Conservation (phyloP, 1,284 basidiomycete genomes). For the Cryptococcus floricola region DNA sequence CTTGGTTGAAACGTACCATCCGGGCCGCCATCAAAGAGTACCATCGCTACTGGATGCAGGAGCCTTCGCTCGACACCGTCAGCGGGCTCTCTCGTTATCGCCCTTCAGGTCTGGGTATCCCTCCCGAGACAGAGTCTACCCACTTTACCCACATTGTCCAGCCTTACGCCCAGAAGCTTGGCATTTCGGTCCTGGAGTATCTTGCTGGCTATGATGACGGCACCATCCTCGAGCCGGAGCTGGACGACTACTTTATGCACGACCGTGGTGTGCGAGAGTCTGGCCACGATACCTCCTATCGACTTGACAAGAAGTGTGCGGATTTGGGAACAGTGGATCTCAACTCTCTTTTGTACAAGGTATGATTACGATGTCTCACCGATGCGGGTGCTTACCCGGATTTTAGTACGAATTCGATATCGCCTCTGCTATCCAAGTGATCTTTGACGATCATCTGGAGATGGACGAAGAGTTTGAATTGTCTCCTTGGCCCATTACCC, state of each 20-base stretch:
- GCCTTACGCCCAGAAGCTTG: constrained; percentile 87
- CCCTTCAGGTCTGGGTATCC: constrained; percentile 91
- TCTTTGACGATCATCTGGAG: constrained; percentile 86
- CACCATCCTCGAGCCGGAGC: constrained; percentile 73
- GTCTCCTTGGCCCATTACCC: constrained; percentile 83
- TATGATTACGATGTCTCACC: constrained; percentile 10
- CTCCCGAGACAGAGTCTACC: constrained; percentile 95
- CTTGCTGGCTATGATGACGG: constrained; percentile 92
- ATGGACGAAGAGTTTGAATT: constrained; percentile 88
- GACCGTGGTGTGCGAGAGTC: constrained; percentile 91
- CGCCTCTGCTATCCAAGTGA: constrained; percentile 85
- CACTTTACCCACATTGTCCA: constrained; percentile 97
- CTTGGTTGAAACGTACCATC: constrained; percentile 91
- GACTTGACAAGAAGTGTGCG: constrained; percentile 87
- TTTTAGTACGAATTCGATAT: constrained; percentile 79
- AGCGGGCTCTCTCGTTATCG: constrained; percentile 90
- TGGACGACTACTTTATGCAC: constrained; percentile 97
- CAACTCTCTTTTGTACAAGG: constrained; percentile 75
- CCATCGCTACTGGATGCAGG: constrained; percentile 92
- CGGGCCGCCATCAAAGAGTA: constrained; percentile 98
- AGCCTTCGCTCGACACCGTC: constrained; percentile 87
- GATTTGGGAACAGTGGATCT: constrained; percentile 95
- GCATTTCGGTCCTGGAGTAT: constrained; percentile 94
- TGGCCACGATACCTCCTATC: constrained; percentile 96
- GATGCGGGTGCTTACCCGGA: background rate